A percentile compares a stretch with the other conserved stretches of the same genome.
Evolutionary conservation across 1,284 basidiomycete genomes (phyloP).

Genomic region (Ustilago sp.): DNA sequence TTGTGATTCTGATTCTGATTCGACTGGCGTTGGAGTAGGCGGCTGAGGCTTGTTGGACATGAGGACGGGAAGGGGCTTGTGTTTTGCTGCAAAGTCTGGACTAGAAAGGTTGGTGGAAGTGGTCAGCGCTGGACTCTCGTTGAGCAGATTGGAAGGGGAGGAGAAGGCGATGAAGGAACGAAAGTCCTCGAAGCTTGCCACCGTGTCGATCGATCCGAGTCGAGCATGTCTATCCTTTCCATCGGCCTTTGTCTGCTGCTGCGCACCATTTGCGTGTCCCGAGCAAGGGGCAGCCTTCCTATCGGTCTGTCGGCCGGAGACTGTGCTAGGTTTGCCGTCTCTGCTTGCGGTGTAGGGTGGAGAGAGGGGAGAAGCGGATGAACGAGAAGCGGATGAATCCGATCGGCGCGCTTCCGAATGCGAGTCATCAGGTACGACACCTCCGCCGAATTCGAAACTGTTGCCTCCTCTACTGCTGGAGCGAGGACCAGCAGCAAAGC

Average conservation of each 20-base stretch:
- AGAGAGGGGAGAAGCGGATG: slow-evolving; percentile 15
- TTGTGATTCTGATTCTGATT: neutral
- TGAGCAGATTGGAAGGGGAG: slow-evolving; percentile 20
- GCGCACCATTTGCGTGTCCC: neutral
- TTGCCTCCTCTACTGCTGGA: slow-evolving; percentile 25
- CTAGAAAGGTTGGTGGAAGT: slow-evolving; percentile 33
- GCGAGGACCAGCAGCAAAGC: slow-evolving; percentile 45
- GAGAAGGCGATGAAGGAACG: slow-evolving; percentile 36
- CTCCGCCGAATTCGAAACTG: slow-evolving; percentile 44
- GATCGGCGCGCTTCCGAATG: slow-evolving; percentile 23
- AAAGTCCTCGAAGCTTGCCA: slow-evolving; percentile 48
- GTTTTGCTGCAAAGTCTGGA: slow-evolving; percentile 17
- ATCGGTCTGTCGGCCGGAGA: slow-evolving; percentile 5
- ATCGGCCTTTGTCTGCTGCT: neutral
- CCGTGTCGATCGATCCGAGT: slow-evolving; percentile 22
- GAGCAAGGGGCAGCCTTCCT: neutral
- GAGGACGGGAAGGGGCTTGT: slow-evolving; percentile 12
- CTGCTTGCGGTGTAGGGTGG: slow-evolving; percentile 13
- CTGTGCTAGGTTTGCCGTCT: neutral
- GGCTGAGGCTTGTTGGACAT: slow-evolving; percentile 27
- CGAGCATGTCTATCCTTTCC: slow-evolving; percentile 18
- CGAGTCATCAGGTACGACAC: slow-evolving; percentile 45
- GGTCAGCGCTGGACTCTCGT: slow-evolving; percentile 35
- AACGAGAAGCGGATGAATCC: slow-evolving; percentile 17
- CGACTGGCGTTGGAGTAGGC: slow-evolving; percentile 10